Evolutionary conservation across 2,329 filamentous ascomycete species (phyloP), one percentile per base, ranked within the genome.

Genomic region (Calonectria pseudoreteaudii): DNA sequence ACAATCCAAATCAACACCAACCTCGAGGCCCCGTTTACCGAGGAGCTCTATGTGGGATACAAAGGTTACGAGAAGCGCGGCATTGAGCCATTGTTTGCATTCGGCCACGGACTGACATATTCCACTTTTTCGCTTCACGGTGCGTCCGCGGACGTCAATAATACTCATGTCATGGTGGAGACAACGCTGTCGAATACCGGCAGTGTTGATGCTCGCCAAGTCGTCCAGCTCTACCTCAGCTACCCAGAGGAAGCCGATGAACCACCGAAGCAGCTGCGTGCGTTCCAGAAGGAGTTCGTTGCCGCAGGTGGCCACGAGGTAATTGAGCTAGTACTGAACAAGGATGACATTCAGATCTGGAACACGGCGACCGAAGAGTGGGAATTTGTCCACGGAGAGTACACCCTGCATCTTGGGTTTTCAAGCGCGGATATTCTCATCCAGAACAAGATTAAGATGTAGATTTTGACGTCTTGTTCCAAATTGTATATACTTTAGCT

Each of bases 1-100:
- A 38, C 56, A 3, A 62, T 41, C 23, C 56, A 62, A 38, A 62
- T 62, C 56, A 62, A 62, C 34, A 62, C 56, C 23, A 62, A 62
- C 5, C 56, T 62, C 2, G 56, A 62, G 23, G 56, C 56, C 1
- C 56, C 34, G 6, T 62, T 62, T 6, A 11, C 56, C 8, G 56
- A 62, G 8, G 56, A 62, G 23, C 56, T 62, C 10, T 62, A 62
- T 16, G 56, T 62, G 1, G 56, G 56, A 41, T 62, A 62, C 56
- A 62, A 62, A 14, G 34, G n/a, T 8, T 62, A 62, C 5, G 56
- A 62, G 38, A 62, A 62, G 7, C 56, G 56, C 6, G 56, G 56
- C 23, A 62, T 62, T 8, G 16, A 62, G 14, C 56, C 56, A 11
- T 28, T 62, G 56, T 62, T 41, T 41, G 36, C 56, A 62, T 62